These are phyloP conservation scores for Stephania japonica DNA, from an alignment of 164 flowering plant genomes.

Conservation along the genomic window DNA sequence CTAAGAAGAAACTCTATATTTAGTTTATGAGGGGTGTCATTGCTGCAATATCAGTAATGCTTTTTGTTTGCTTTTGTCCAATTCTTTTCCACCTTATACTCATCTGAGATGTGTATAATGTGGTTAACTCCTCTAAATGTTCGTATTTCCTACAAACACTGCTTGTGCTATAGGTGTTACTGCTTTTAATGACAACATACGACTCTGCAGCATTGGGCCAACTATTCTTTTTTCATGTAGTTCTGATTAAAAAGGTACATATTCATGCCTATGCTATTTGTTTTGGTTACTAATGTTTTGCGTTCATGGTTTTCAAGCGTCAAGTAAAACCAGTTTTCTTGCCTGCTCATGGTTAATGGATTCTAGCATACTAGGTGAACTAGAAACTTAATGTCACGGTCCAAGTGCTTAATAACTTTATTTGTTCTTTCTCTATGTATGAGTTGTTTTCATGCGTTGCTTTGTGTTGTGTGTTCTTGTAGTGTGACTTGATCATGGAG, in stretches of 20 bases:
- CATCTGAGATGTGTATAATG: slow-evolving; percentile 3
- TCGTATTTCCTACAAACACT: not conserved
- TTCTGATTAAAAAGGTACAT: slow-evolving; percentile 86
- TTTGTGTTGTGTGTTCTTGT: too few relatives aligned
- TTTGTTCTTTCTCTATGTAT: too few relatives aligned
- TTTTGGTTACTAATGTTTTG: not conserved
- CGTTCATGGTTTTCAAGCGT: not conserved
- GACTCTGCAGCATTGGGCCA: slow-evolving; percentile 86
- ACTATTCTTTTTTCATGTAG: slow-evolving; percentile 85
- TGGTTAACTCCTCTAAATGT: not conserved
- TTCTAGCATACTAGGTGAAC: not conserved
- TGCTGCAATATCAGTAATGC: slow-evolving; percentile 67
- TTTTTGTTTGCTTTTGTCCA: slow-evolving; percentile 2
- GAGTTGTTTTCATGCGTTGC: too few relatives aligned
- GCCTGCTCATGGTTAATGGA: not conserved
- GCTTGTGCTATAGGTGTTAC: slow-evolving; percentile 39
- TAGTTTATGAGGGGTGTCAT: slow-evolving; percentile 74
- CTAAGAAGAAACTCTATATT: slow-evolving; percentile 38
- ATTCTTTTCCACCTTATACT: not conserved
- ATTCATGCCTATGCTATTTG: not conserved
- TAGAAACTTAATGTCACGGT: not conserved
- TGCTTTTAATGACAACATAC: slow-evolving; percentile 63
- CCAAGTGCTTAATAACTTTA: not conserved
- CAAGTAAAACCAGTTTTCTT: not conserved
- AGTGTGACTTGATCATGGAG: too few relatives aligned